These are phyloP conservation scores for Ceratobasidium sp. DNA, from an alignment of 1,284 basidiomycete genomes.

Conservation along the genomic window DNA sequence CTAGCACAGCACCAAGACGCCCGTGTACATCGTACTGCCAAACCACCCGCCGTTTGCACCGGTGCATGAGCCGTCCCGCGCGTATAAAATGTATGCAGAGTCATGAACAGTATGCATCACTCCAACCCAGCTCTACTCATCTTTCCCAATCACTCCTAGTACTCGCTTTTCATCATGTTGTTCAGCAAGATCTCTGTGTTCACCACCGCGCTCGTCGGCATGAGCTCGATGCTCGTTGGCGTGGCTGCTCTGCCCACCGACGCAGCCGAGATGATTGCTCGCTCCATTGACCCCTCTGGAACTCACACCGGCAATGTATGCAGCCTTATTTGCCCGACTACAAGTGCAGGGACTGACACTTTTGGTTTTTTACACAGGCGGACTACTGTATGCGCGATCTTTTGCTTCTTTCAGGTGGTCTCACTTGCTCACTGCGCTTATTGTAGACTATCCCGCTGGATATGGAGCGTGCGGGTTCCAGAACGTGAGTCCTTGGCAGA, in stretches of 20 bases:
- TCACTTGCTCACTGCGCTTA: neutral
- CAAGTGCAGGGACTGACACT: neutral
- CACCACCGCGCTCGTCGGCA: neutral
- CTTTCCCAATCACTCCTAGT: neutral
- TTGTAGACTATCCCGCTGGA: conserved; percentile 23
- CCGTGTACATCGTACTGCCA: no score
- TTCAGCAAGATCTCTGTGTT: conserved; percentile 33
- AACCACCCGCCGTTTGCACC: neutral
- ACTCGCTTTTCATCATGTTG: conserved; percentile 1
- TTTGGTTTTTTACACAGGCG: neutral
- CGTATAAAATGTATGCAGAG: conserved; percentile 5
- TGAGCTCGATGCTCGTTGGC: conserved; percentile 26
- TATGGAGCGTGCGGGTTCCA: conserved; percentile 27
- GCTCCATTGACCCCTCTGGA: conserved; percentile 32
- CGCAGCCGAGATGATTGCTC: conserved; percentile 19
- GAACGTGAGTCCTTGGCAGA: conserved; percentile 26
- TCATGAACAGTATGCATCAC: neutral
- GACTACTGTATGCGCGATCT: conserved; percentile 31
- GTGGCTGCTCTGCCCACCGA: conserved; percentile 33
- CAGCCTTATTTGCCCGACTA: neutral
- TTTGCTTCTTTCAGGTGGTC: no score
- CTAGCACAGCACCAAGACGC: no score
- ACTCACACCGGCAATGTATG: conserved; percentile 42
- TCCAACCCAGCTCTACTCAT: neutral
- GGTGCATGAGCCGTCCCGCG: neutral